Evolutionary conservation across 2,329 filamentous ascomycete genomes (phyloP), one percentile per base, ranked within the genome.

Genomic region (Tolypocladium capitatum): DNA sequence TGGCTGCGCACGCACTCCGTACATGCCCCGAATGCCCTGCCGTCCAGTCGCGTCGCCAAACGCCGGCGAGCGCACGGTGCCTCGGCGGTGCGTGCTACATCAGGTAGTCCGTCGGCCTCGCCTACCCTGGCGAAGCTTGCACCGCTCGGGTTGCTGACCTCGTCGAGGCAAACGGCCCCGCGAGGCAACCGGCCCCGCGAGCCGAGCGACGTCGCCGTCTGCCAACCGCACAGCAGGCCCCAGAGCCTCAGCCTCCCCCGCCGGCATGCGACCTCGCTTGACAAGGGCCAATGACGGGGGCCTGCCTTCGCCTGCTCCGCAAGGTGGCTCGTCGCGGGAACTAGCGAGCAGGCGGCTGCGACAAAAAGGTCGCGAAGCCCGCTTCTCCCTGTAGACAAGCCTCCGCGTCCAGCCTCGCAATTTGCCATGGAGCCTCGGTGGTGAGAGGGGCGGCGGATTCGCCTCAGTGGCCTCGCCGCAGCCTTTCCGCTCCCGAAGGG

Each of bases 251-350:
- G 18, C 9, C 36, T 6, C 10, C 21, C 38, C 24, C 38, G 24
- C 33, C 14, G 16, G 24, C 38, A 49, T 48, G 43, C 49, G 28
- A n/a, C 43, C 44, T 51, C 50, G 50, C 49, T 51, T 47, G 45
- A 28, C 27, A 32, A 7, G 28, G 48, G 41, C 49, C 49, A 51
- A 51, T 51, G 48, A 38, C 32, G 45, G 32, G 34, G 31, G 18
- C 38, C 30, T 33, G 27, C 18, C 18, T 41, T 36, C 13, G 46
- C 27, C 32, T 33, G 24, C 35, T 42, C 38, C 38, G 38, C 24
- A 45, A 13, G 18, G 28, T 34, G 46, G 20, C 33, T 16, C 32
- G 43, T 38, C 24, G 21, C 31, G 40, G 40, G 41, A 35, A 20
- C 41, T 27, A 45, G 38, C 46, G 46, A 48, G 31, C 45, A 40